Conservation (phyloP, 805 yeast species). For the Candida krabiensis region DNA sequence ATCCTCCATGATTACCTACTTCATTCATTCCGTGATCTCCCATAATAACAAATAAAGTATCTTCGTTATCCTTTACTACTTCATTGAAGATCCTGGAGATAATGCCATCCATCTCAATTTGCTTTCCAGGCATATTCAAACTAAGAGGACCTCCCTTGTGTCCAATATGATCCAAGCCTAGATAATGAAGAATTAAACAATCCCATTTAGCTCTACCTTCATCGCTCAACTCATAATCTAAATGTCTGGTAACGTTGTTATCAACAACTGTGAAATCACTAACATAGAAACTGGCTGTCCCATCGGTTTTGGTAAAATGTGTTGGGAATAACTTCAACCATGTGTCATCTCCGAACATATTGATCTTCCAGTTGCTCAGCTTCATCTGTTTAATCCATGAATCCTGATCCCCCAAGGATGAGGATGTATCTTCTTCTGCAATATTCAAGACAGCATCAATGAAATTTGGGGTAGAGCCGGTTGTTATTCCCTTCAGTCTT, state of each 20-base stretch:
- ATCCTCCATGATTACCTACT: conserved; percentile 95
- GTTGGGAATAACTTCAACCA: conserved; percentile 90
- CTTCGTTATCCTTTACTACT: conserved; percentile 29
- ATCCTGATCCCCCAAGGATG: conserved; percentile 72
- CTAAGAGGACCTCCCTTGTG: conserved; percentile 94
- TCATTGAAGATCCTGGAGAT: conserved; percentile 49
- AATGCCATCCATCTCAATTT: conserved; percentile 79
- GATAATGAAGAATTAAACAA: conserved; percentile 79
- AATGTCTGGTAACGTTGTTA: conserved; percentile 85
- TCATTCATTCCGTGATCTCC: conserved; percentile 99
- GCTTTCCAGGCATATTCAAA: conserved; percentile 77
- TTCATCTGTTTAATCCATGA: conserved; percentile 80
- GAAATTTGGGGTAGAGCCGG: conserved; percentile 93
- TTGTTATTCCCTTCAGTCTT: conserved; percentile 86
- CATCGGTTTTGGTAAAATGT: conserved; percentile 67
- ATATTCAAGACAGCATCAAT: conserved; percentile 92
- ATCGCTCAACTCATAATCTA: conserved; percentile 55
- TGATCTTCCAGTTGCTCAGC: conserved; percentile 44
- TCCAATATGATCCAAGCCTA: conserved; percentile 96
- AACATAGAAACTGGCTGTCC: conserved; percentile 92
- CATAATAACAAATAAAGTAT: conserved; percentile 68
- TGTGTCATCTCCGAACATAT: conserved; percentile 96
- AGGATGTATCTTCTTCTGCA: conserved; percentile 80
- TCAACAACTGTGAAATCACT: conserved; percentile 95
- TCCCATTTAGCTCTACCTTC: conserved; percentile 62